Percentiles rank a stretch among this genome's conserved stretches.
These are phyloP conservation scores for Mycena albidolilacea DNA, from an alignment of 768 basidiomycete species.

Conservation along the genomic window DNA sequence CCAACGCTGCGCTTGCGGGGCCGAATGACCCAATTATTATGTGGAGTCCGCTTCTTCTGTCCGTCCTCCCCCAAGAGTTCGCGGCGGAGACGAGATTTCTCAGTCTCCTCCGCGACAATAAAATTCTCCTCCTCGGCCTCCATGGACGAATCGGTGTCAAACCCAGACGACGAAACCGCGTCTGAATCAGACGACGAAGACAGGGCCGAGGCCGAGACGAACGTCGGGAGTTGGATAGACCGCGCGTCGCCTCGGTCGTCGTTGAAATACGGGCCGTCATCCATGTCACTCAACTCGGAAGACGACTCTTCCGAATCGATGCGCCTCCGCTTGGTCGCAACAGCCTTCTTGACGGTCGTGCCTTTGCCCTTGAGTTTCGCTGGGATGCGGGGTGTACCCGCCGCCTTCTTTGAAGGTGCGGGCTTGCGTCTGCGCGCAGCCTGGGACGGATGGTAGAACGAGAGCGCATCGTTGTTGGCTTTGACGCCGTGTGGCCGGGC, in stretches of 20 bases:
- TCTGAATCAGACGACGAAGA: slow-evolving; percentile 65
- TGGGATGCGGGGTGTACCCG: slow-evolving; percentile 36
- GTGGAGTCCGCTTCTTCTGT: slow-evolving; percentile 55
- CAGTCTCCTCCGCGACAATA: slow-evolving; percentile 63
- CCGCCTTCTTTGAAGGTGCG: slow-evolving; percentile 36
- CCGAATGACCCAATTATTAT: slow-evolving; percentile 77
- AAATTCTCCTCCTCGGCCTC: slow-evolving; percentile 76
- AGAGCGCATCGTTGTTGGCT: slow-evolving; percentile 37
- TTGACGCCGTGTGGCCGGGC: slow-evolving; percentile 49
- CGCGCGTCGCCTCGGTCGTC: slow-evolving; percentile 52
- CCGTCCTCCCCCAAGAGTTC: slow-evolving; percentile 71
- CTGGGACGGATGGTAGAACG: slow-evolving; percentile 36
- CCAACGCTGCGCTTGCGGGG: slow-evolving; percentile 82
- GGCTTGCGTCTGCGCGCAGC: slow-evolving; percentile 42
- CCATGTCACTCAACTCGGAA: slow-evolving; percentile 57
- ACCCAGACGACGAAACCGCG: slow-evolving; percentile 53
- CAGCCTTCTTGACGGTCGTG: slow-evolving; percentile 47
- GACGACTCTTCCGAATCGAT: slow-evolving; percentile 48
- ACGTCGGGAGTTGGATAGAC: slow-evolving; percentile 71
- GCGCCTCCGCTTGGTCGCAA: slow-evolving; percentile 54
- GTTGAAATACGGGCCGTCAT: slow-evolving; percentile 47
- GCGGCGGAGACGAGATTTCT: slow-evolving; percentile 70
- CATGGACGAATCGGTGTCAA: slow-evolving; percentile 70
- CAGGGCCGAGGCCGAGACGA: slow-evolving; percentile 74
- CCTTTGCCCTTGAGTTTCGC: slow-evolving; percentile 49